These are phyloP conservation scores for Psilocybe sp. DNA, from an alignment of 768 basidiomycete genomes.

Conservation along the genomic window DNA sequence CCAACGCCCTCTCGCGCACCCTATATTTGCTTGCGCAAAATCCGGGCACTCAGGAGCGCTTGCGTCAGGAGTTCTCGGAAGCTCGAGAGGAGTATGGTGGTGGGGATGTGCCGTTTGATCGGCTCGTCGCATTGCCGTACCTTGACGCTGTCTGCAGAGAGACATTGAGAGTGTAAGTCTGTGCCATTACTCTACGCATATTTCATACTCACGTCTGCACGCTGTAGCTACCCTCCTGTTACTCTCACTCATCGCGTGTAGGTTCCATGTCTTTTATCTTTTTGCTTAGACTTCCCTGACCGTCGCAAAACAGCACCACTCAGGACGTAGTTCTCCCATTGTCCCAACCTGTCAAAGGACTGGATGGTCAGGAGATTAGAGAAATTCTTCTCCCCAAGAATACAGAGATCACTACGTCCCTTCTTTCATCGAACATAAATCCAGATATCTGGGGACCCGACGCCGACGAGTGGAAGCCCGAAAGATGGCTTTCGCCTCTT, in stretches of 20 bases:
- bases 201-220: neutral
- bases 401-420: constrained; percentile 27
- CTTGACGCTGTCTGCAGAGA: constrained; percentile 37
- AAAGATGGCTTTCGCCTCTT: constrained; percentile 39
- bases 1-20: constrained; percentile 17
- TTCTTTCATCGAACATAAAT: constrained; percentile 35
- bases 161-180: constrained; percentile 31
- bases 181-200: neutral
- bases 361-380: constrained; percentile 19
- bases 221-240: constrained; percentile 20
- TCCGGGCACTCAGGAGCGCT: constrained; percentile 18
- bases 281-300: neutral
- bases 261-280: neutral
- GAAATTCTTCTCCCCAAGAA: constrained; percentile 35
- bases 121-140: constrained; percentile 30
- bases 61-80: constrained; percentile 19
- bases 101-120: constrained; percentile 29
- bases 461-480: constrained; percentile 45
- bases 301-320: constrained; percentile 12
- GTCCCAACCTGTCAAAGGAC: constrained; percentile 18
- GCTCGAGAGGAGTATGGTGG: constrained; percentile 22
- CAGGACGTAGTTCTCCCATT: constrained; percentile 22
- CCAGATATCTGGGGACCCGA: constrained; percentile 46
- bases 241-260: constrained; percentile 18
- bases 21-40: constrained; percentile 15